Base-by-base conservation (phyloP, 2,329 filamentous ascomycete genomes). In the Cladosporium cucumerinum region DNA sequence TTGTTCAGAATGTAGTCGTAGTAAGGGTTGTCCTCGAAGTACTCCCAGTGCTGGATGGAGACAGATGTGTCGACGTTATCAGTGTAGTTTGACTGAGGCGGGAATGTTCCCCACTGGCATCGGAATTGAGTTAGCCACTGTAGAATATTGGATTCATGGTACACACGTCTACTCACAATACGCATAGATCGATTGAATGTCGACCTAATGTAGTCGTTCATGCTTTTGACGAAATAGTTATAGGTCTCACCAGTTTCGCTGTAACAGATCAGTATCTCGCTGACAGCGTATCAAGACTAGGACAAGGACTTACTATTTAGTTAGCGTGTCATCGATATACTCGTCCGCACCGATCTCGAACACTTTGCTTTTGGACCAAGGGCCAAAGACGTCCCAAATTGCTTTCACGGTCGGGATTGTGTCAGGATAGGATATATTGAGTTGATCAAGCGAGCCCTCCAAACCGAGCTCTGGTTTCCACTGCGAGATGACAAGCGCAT, bases 331-430 rank as follows among this genome's bases (percentile, higher is more conserved):
- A 12, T 69, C 67, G 4, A 67, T 67, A 66, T 86, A 86, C 68
- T 86, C 84, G 65, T 86, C 84, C 0, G 84, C 84, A 0, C 84
- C 84, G 14, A 86, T 82, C 66, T 84, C 82, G 1, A 86, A 82
- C 1, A 81, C 81, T 69, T 85, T 86, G 4, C 76, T 80, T 28
- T 84, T 78, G 65, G 86, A 86, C 84, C 84, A 86, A 1, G 81
- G 81, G 4, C 86, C 69, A 64, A 85, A 85, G 0, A 80, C 80
- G 8, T 73, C 70, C 83, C 84, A 86, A 57, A 86, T 82, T 0
- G 78, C 75, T 69, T 86, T 78, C 71, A 86, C 78, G 0, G 81
- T 80, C 0, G 84, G 81, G 39, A 85, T 80, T 0, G 84, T 82
- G 0, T 84, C 82, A 0, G 84, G 83, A 64, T 86, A 78, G 0